These are phyloP conservation scores for Plectosphaerella plurivora DNA, from an alignment of 2,329 filamentous ascomycete species.

Conservation along the genomic window DNA sequence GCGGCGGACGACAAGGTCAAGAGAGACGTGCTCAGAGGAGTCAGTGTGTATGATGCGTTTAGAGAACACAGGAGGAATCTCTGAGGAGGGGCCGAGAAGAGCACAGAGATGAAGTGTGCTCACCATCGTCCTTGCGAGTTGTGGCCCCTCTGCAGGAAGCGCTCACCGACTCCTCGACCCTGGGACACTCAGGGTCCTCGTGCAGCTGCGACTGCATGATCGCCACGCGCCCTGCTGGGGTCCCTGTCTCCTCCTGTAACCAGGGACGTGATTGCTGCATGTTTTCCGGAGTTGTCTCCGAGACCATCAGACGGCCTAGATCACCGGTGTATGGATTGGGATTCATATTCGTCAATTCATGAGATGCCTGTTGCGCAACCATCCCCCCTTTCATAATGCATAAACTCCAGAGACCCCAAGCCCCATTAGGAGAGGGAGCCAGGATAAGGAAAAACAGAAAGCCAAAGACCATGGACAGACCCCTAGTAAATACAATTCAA, in stretches of 20 bases:
- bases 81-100: slow-evolving; percentile 9
- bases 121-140: neutral
- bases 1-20: slow-evolving; percentile 57
- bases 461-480: neutral
- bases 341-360: neutral
- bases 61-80: slow-evolving; percentile 43
- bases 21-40: slow-evolving; percentile 58
- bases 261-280: too few relatives aligned
- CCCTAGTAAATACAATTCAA: neutral
- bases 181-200: neutral
- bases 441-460: neutral
- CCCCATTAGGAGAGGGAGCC: neutral
- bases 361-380: neutral
- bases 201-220: neutral
- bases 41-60: slow-evolving; percentile 63
- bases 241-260: too few relatives aligned
- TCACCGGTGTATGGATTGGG: too few relatives aligned
- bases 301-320: too few relatives aligned
- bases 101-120: neutral
- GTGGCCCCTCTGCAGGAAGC: neutral
- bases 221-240: neutral
- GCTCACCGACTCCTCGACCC: neutral
- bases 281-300: too few relatives aligned
- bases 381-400: neutral
- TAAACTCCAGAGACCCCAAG: neutral